Evolutionary conservation across 768 basidiomycete genomes (phyloP).

Genomic region (Agrocybe chaxingu): DNA sequence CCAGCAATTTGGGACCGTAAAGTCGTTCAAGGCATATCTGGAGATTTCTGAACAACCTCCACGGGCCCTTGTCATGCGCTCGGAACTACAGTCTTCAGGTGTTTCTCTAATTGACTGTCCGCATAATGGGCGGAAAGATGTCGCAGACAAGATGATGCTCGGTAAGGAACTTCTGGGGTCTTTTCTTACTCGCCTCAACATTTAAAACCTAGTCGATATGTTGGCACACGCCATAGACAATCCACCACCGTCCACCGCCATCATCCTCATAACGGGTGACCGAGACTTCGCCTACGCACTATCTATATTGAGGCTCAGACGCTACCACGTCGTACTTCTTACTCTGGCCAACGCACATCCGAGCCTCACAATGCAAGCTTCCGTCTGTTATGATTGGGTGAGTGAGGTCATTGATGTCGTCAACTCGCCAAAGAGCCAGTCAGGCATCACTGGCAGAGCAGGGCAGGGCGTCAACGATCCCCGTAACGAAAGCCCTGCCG

Average conservation of each 20-base stretch:
- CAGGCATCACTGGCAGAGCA: background rate
- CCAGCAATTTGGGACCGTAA: conserved; percentile 25
- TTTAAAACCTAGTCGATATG: conserved; percentile 19
- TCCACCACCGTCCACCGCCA: conserved; percentile 34
- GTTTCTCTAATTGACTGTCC: conserved; percentile 39
- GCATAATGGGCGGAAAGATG: conserved; percentile 32
- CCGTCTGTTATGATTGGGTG: conserved; percentile 44
- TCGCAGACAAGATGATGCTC: conserved; percentile 50
- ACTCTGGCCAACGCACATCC: conserved; percentile 32
- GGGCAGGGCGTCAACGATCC: background rate
- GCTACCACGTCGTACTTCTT: conserved; percentile 35
- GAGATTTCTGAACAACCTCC: conserved; percentile 22
- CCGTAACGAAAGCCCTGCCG: too few relatives aligned
- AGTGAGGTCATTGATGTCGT: conserved; percentile 30
- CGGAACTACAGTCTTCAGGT: conserved; percentile 45
- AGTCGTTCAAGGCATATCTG: conserved; percentile 29
- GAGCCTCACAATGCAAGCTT: conserved; percentile 45
- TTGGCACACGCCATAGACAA: conserved; percentile 37
- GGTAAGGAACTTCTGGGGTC: conserved; percentile 24
- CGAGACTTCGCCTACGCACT: conserved; percentile 41
- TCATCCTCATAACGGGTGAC: conserved; percentile 46
- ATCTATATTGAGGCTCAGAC: conserved; percentile 35
- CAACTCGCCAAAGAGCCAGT: background rate
- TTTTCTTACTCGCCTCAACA: conserved; percentile 1
- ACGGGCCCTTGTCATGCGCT: conserved; percentile 13